Conservation (phyloP, 1,284 basidiomycete species). For the Ustanciosporium gigantosporum region DNA sequence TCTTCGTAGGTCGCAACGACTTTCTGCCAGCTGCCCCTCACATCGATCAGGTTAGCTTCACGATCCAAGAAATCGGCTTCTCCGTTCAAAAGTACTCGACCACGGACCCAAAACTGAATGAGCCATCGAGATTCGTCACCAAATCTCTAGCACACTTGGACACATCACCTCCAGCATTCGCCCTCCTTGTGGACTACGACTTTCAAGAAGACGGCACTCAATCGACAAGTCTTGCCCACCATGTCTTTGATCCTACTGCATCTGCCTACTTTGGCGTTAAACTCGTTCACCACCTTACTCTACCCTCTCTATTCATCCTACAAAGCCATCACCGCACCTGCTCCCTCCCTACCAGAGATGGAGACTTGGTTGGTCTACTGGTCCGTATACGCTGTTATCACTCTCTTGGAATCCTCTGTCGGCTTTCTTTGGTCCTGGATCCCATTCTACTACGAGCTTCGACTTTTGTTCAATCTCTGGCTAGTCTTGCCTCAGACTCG, state of each 20-base stretch:
- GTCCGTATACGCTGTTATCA: conserved; percentile 45
- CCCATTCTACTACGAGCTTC: conserved; percentile 48
- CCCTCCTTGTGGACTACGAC: too few species aligned
- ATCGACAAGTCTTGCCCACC: too few species aligned
- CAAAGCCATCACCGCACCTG: conserved; percentile 42
- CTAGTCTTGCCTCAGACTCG: conserved; percentile 53
- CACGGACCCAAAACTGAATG: too few species aligned
- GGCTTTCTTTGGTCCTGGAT: conserved; percentile 57
- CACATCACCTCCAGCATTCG: too few species aligned
- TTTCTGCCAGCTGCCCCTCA: too few species aligned
- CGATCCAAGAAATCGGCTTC: too few species aligned
- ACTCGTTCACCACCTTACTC: conserved; percentile 33
- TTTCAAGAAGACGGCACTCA: too few species aligned
- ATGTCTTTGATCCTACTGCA: conserved; percentile 45
- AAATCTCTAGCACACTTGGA: too few species aligned
- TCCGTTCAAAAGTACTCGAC: too few species aligned
- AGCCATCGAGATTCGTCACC: too few species aligned
- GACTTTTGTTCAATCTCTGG: conserved; percentile 54
- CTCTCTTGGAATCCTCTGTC: conserved; percentile 38
- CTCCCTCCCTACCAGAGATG: conserved; percentile 48
- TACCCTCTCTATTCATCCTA: conserved; percentile 54
- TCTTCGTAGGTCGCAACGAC: too few species aligned
- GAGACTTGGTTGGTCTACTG: conserved; percentile 57
- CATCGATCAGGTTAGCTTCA: too few species aligned
- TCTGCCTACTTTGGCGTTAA: conserved; percentile 43